phyloP scores from a whole-genome alignment of 768 basidiomycete species.

The Tricholoma furcatifolium region DNA sequence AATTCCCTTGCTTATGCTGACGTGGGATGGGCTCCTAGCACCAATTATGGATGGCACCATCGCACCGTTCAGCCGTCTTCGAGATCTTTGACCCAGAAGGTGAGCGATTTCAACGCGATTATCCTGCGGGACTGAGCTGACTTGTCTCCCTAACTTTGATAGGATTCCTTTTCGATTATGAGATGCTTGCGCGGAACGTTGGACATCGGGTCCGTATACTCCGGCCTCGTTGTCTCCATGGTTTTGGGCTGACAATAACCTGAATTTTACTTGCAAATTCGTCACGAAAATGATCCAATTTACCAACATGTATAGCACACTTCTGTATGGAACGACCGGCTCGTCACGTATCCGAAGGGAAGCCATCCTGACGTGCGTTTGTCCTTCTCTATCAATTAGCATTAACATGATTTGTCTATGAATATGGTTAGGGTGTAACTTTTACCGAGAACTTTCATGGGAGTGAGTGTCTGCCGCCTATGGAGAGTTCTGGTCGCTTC shows the following conservation, averaged over 20 bases:
- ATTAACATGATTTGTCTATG: not conserved
- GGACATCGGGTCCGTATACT: constrained; percentile 34
- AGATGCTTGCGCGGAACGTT: constrained; percentile 39
- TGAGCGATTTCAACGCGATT: constrained; percentile 3
- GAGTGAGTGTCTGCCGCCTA: constrained; percentile 15
- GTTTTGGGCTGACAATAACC: not conserved
- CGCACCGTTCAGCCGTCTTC: constrained; percentile 60
- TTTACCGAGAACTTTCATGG: constrained; percentile 19
- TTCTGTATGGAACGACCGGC: constrained; percentile 66
- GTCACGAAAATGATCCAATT: not conserved
- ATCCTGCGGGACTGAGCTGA: not conserved
- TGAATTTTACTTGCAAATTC: not conserved
- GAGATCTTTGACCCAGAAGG: constrained; percentile 67
- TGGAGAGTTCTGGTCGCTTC: not conserved
- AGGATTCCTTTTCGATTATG: constrained; percentile 41
- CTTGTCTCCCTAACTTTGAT: not conserved
- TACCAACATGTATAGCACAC: constrained; percentile 40
- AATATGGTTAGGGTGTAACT: constrained; percentile 17
- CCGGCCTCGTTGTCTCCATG: not conserved
- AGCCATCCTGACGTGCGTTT: constrained; percentile 27
- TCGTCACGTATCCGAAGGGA: constrained; percentile 34
- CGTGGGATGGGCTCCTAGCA: constrained; percentile 30
- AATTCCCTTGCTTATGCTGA: not conserved
- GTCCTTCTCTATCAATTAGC: constrained; percentile 3
- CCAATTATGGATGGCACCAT: constrained; percentile 67